Evolutionary conservation across 345 rosid species (phyloP).

Genomic region (Chamaenerion angustifolium): DNA sequence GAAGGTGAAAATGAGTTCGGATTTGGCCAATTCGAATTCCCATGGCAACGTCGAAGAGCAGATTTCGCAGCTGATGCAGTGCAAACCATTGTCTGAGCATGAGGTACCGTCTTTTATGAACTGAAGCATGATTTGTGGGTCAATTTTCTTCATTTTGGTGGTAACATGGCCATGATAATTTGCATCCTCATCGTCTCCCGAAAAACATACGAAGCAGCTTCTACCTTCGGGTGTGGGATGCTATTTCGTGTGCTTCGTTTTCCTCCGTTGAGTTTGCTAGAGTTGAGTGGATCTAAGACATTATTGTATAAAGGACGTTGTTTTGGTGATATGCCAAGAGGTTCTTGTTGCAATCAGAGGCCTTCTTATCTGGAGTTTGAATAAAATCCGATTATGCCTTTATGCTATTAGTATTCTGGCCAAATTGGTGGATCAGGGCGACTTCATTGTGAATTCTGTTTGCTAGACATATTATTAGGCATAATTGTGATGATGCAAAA

Average conservation of each 20-base stretch:
- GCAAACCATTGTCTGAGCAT: slow-evolving; percentile 34
- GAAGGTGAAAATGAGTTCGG: slow-evolving; percentile 9
- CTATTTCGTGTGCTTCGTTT: too few relatives aligned
- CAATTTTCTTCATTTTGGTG: neutral
- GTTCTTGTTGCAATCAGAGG: neutral
- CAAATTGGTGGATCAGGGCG: too few relatives aligned
- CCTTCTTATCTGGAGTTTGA: neutral
- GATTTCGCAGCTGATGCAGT: slow-evolving; percentile 37
- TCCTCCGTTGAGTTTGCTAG: neutral
- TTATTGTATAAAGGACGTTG: neutral
- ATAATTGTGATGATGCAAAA: too few relatives aligned
- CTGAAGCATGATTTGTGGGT: neutral
- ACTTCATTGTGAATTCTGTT: too few relatives aligned
- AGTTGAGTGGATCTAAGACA: slow-evolving; percentile 1
- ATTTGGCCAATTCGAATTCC: slow-evolving; percentile 4
- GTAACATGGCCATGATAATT: too few relatives aligned
- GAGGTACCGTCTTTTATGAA: slow-evolving; percentile 11
- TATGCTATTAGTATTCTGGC: neutral
- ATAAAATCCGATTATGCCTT: neutral
- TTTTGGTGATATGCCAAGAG: neutral
- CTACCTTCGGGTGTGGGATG: too few relatives aligned
- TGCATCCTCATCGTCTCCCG: too few relatives aligned
- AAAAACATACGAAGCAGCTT: too few relatives aligned
- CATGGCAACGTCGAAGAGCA: slow-evolving; percentile 26
- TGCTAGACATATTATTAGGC: too few relatives aligned